Percentiles rank a stretch among this genome's conserved stretches.
Evolutionary conservation across 768 basidiomycete species (phyloP).

Genomic region (Lentinula lateritia): DNA sequence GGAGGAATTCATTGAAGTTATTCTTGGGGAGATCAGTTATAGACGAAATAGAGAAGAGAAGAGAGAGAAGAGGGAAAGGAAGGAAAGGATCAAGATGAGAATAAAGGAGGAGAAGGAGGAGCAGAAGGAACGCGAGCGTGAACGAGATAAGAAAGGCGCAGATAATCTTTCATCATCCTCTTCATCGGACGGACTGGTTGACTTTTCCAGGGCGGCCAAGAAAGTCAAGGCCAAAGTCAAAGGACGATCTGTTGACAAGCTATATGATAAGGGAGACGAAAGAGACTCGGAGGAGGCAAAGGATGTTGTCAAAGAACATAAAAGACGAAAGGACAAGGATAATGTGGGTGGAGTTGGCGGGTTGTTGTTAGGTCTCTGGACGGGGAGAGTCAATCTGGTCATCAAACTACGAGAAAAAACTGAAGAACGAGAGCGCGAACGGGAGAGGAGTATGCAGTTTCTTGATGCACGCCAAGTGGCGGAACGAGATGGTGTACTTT

Average conservation of each 20-base stretch:
- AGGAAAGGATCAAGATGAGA: constrained; percentile 12
- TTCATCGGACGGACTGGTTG: background rate
- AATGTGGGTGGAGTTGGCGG: constrained; percentile 12
- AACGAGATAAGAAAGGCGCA: background rate
- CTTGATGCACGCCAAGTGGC: background rate
- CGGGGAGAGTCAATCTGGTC: constrained; percentile 6
- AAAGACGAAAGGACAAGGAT: constrained; percentile 22
- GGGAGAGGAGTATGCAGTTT: background rate
- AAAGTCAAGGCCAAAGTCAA: constrained; percentile 4
- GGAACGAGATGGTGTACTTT: constrained; percentile 11
- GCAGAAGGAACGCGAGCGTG: constrained; percentile 13
- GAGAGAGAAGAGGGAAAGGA: constrained; percentile 14
- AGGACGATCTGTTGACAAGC: constrained; percentile 1
- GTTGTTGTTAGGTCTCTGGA: constrained; percentile 7
- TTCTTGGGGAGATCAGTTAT: constrained; percentile 25
- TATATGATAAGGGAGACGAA: background rate
- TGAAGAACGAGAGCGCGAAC: constrained; percentile 2
- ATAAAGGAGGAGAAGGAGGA: constrained; percentile 15
- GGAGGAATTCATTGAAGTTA: constrained; percentile 39
- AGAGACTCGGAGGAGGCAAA: background rate
- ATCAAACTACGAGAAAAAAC: constrained; percentile 4
- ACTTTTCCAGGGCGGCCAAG: constrained; percentile 1
- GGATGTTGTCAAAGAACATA: constrained; percentile 16
- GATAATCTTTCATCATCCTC: background rate
- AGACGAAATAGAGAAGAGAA: constrained; percentile 8